phyloP scores from a whole-genome alignment of 306 rosid species.

The Elaeagnus macrophylla region DNA sequence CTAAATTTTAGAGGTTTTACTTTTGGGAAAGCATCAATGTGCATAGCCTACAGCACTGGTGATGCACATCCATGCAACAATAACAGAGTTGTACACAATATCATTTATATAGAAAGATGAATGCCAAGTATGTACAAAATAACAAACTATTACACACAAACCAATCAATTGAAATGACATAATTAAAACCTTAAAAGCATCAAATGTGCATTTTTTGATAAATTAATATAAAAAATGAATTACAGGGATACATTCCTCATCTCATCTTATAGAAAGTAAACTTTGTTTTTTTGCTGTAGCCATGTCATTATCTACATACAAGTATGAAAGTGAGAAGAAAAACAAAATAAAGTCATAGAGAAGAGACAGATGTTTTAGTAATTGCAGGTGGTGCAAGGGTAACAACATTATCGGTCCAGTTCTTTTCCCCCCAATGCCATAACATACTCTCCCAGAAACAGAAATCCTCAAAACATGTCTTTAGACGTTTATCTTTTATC shows the following conservation, averaged over 20 bases:
- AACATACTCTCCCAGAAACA: constrained; percentile 87
- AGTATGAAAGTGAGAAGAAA: background rate
- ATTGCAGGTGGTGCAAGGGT: constrained; percentile 24
- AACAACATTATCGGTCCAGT: constrained; percentile 61
- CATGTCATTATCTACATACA: background rate
- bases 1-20: no score
- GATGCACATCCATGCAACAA: no score
- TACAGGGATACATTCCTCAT: background rate
- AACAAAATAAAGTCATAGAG: constrained; percentile 17
- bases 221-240: background rate
- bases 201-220: no score
- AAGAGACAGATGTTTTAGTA: constrained; percentile 30
- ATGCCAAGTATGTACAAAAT: no score
- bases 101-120: no score
- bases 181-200: no score
- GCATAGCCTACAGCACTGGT: no score
- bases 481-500: constrained; percentile 54
- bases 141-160: no score
- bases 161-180: no score
- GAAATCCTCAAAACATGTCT: constrained; percentile 57
- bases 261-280: background rate
- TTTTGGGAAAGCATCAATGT: no score
- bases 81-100: no score
- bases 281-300: background rate
- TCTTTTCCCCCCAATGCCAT: constrained; percentile 79